phyloP scores from a whole-genome alignment of 768 basidiomycete genomes.

The Trametes meyenii region DNA sequence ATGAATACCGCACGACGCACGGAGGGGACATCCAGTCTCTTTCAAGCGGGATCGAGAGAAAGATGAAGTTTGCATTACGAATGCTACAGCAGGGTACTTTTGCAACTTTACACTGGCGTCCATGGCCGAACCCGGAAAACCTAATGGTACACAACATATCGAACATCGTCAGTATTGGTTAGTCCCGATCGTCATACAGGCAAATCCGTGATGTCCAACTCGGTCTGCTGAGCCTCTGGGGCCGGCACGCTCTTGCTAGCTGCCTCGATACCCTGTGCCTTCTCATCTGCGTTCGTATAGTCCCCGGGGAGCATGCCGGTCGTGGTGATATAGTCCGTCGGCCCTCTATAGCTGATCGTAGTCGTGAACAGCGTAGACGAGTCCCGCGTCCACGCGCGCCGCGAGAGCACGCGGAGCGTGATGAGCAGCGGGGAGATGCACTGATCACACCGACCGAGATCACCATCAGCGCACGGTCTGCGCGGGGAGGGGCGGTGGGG shows the following conservation, averaged over 20 bases:
- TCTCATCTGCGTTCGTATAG: no score
- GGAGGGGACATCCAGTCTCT: no score
- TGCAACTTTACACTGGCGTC: no score
- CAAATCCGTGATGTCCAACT: neutral
- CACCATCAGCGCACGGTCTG: no score
- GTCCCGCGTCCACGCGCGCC: conserved; percentile 36
- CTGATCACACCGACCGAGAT: conserved; percentile 20
- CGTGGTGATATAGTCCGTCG: conserved; percentile 1
- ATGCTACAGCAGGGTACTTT: no score
- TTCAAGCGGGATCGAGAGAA: no score
- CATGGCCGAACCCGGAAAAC: neutral
- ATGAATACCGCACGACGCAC: no score
- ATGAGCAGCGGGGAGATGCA: conserved; percentile 40
- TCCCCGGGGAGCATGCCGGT: neutral
- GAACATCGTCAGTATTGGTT: neutral
- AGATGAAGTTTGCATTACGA: no score
- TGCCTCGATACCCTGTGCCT: no score
- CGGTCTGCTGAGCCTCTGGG: neutral
- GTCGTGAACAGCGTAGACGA: conserved; percentile 24
- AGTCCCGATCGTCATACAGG: neutral
- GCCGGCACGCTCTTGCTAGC: no score
- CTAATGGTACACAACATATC: neutral
- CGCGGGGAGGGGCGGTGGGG: no score
- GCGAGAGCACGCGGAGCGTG: conserved; percentile 37
- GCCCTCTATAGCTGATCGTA: conserved; percentile 16